Conservation (phyloP, 2,329 filamentous ascomycete genomes). For the Bipolaris zeicola region DNA sequence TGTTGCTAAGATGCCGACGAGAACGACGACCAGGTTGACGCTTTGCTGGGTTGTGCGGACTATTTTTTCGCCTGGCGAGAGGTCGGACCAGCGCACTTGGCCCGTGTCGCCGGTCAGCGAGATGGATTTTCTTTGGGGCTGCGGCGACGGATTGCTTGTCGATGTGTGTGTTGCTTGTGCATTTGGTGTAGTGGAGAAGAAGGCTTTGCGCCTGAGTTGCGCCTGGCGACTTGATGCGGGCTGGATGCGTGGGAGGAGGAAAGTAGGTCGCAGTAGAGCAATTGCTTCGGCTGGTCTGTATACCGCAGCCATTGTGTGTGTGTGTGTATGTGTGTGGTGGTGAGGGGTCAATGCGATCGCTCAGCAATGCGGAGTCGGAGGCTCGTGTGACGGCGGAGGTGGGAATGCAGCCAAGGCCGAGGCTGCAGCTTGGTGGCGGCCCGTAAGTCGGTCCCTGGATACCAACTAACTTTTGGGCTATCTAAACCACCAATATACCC, state of each 20-base stretch:
- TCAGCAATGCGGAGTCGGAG: conserved; percentile 15
- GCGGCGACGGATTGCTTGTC: conserved; percentile 33
- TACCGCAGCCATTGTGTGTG: conserved; percentile 34
- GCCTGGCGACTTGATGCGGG: conserved; percentile 10
- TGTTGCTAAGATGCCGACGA: conserved; percentile 76
- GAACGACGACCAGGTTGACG: conserved; percentile 81
- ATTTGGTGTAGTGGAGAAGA: conserved; percentile 36
- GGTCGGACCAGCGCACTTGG: conserved; percentile 76
- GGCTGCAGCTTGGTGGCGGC: conserved; percentile 23
- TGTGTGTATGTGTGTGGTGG: conserved; percentile 1
- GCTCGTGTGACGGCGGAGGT: conserved; percentile 8
- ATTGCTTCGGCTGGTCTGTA: conserved; percentile 42
- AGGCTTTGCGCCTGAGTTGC: conserved; percentile 25
- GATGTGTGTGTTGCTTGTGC: conserved; percentile 39
- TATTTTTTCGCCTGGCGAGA: conserved; percentile 77
- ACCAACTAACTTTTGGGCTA: conserved; percentile 22
- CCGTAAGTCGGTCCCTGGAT: conserved; percentile 18
- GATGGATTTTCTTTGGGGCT: conserved; percentile 68
- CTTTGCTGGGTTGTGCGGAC: conserved; percentile 87
- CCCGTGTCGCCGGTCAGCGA: conserved; percentile 89
- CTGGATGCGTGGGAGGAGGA: conserved; percentile 32
- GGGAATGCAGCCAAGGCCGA: conserved; percentile 23
- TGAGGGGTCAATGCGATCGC: conserved; percentile 6
- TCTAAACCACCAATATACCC: conserved; percentile 23
- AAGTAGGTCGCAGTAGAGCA: conserved; percentile 33